phyloP scores from a whole-genome alignment of 805 yeast species.

The Metschnikowia chrysomelidarum region DNA sequence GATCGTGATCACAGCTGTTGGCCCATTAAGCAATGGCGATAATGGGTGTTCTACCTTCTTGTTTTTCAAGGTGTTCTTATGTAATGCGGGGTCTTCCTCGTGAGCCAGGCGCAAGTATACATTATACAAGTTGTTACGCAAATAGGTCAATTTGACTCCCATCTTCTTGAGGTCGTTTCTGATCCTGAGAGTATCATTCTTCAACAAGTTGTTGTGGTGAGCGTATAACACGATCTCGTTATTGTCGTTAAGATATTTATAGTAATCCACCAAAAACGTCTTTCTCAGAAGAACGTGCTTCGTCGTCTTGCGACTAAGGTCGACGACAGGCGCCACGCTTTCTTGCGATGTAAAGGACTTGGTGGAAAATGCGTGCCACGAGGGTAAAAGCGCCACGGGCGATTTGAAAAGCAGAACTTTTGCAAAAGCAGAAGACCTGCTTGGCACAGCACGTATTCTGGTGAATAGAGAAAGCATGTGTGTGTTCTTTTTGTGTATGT shows the following conservation, averaged over 20 bases:
- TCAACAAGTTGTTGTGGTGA: conserved; percentile 80
- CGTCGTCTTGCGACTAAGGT: conserved; percentile 41
- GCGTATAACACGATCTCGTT: conserved; percentile 72
- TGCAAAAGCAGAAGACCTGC: conserved; percentile 6
- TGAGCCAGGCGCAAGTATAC: conserved; percentile 72
- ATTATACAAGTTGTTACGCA: conserved; percentile 67
- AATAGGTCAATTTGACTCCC: conserved; percentile 69
- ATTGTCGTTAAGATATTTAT: conserved; percentile 64
- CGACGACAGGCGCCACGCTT: conserved; percentile 2
- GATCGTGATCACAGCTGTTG: conserved; percentile 76
- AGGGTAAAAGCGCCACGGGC: neutral
- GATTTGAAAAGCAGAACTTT: too few relatives aligned
- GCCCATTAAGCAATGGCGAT: conserved; percentile 70
- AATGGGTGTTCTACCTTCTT: conserved; percentile 61
- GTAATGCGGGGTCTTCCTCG: conserved; percentile 71
- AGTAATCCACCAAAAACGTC: conserved; percentile 79
- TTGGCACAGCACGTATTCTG: neutral
- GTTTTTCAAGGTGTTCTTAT: conserved; percentile 46
- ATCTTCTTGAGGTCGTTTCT: conserved; percentile 58
- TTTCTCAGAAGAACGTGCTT: conserved; percentile 75
- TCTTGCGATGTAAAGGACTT: conserved; percentile 1
- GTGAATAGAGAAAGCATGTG: conserved; percentile 5
- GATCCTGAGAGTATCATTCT: conserved; percentile 62
- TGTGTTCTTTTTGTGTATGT: conserved; percentile 1
- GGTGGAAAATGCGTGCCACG: conserved; percentile 7